These are phyloP conservation scores for Antarctomyces pellizariae DNA, from an alignment of 495 filamentous ascomycete species.

Conservation along the genomic window DNA sequence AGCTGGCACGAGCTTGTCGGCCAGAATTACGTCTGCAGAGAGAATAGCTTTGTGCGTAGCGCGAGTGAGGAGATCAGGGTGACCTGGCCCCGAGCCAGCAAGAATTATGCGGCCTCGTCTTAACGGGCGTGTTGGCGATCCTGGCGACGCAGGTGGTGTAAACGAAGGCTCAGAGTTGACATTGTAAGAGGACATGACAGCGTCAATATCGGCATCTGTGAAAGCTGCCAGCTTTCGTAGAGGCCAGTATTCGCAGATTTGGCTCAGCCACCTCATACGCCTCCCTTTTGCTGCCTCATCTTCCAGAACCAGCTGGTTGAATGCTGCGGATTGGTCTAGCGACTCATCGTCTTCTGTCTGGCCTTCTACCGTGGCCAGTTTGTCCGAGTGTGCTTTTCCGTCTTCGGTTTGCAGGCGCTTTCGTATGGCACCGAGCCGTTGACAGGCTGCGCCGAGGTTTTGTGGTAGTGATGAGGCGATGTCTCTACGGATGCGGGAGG, in stretches of 20 bases:
- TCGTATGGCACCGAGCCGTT: slow-evolving; percentile 53
- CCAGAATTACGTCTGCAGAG: slow-evolving; percentile 65
- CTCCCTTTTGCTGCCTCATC: slow-evolving; percentile 53
- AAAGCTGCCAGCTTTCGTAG: slow-evolving; percentile 57
- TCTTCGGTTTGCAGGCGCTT: slow-evolving; percentile 63
- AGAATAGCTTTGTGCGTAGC: slow-evolving; percentile 77
- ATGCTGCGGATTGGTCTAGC: slow-evolving; percentile 57
- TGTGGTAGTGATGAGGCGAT: slow-evolving; percentile 56
- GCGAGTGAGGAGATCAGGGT: slow-evolving; percentile 72
- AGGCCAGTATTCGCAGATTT: slow-evolving; percentile 99
- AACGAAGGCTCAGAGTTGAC: slow-evolving; percentile 5
- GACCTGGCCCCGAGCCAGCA: slow-evolving; percentile 80
- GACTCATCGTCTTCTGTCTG: slow-evolving; percentile 57
- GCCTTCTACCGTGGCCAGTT: slow-evolving; percentile 10
- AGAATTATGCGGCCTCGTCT: slow-evolving; percentile 51
- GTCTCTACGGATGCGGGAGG: slow-evolving; percentile 73
- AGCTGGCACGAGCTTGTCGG: slow-evolving; percentile 86
- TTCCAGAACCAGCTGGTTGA: slow-evolving; percentile 61
- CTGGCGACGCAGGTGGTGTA: slow-evolving; percentile 2
- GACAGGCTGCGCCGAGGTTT: slow-evolving; percentile 65
- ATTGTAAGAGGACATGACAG: slow-evolving; percentile 43
- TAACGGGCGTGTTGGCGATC: slow-evolving; percentile 5
- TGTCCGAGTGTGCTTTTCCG: slow-evolving; percentile 27
- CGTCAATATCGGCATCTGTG: slow-evolving; percentile 52
- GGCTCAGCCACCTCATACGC: slow-evolving; percentile 76